Conservation (phyloP, 1,284 basidiomycete genomes). For the Cryptococcus sp. region DNA sequence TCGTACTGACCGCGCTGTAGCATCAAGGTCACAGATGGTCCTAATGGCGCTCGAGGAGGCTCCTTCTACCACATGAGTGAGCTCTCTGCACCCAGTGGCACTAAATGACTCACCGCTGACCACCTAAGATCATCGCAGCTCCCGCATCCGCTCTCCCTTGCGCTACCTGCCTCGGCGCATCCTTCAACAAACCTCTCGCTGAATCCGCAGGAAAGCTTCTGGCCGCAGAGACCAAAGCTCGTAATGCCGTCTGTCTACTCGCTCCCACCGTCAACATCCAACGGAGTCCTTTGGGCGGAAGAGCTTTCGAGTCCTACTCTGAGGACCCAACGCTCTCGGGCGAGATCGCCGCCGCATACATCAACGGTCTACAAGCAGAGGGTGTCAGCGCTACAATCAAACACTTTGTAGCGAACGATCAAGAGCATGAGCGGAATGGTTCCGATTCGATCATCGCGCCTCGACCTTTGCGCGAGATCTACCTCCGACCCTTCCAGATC, state of each 20-base stretch:
- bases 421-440: constrained; percentile 46
- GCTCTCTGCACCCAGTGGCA: constrained; percentile 2
- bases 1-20: constrained; percentile 3
- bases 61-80: constrained; percentile 40
- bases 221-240: constrained; percentile 69
- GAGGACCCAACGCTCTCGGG: constrained; percentile 77
- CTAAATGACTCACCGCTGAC: neutral
- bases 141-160: constrained; percentile 68
- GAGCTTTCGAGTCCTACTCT: constrained; percentile 64
- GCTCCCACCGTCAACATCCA: constrained; percentile 81
- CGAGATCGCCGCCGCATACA: constrained; percentile 67
- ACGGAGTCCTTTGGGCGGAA: constrained; percentile 71
- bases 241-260: constrained; percentile 66
- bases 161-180: constrained; percentile 56
- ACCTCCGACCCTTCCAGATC: constrained; percentile 79
- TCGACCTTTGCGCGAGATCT: constrained; percentile 76
- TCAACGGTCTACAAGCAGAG: constrained; percentile 69
- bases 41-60: constrained; percentile 39
- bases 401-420: constrained; percentile 52
- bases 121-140: constrained; percentile 14
- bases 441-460: constrained; percentile 33
- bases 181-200: constrained; percentile 61
- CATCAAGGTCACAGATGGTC: constrained; percentile 42
- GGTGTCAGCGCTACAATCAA: constrained; percentile 63
- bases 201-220: constrained; percentile 63